phyloP scores from a whole-genome alignment of 257 asterid species.

The Asclepias syriaca region DNA sequence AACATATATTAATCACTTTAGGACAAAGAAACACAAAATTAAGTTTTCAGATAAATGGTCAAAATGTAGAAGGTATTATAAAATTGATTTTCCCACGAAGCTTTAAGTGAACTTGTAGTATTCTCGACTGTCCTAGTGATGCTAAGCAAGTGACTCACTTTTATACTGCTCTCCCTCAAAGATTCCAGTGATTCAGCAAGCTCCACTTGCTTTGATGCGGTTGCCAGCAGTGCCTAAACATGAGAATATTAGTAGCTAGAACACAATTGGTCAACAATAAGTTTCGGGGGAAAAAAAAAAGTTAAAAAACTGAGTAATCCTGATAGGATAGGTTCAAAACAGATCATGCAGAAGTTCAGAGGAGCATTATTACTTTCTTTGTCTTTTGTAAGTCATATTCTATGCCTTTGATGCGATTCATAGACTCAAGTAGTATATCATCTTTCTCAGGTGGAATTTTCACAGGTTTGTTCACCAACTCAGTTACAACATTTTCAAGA shows the following conservation, averaged over 20 bases:
- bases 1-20: not conserved
- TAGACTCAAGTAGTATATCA: slow-evolving; percentile 66
- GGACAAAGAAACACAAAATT: not conserved
- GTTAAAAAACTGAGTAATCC: not conserved
- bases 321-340: not conserved
- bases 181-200: slow-evolving; percentile 80
- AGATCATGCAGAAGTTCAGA: not conserved
- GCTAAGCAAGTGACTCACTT: slow-evolving; percentile 38
- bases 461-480: slow-evolving; percentile 66
- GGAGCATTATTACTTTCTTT: slow-evolving; percentile 44
- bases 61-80: not conserved
- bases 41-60: not conserved
- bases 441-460: slow-evolving; percentile 86
- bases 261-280: slow-evolving; percentile 13
- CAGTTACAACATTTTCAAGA: slow-evolving; percentile 64
- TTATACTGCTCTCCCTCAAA: slow-evolving; percentile 48
- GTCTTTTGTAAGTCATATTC: slow-evolving; percentile 89
- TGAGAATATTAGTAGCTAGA: slow-evolving; percentile 2
- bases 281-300: not conserved
- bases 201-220: slow-evolving; percentile 85
- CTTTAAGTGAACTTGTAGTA: not conserved
- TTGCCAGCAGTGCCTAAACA: slow-evolving; percentile 69
- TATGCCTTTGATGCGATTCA: slow-evolving; percentile 81
- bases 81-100: not conserved
- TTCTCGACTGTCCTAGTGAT: not conserved